Base-by-base conservation (phyloP, 495 filamentous ascomycete genomes). In the Chaetomidium leptoderma region DNA sequence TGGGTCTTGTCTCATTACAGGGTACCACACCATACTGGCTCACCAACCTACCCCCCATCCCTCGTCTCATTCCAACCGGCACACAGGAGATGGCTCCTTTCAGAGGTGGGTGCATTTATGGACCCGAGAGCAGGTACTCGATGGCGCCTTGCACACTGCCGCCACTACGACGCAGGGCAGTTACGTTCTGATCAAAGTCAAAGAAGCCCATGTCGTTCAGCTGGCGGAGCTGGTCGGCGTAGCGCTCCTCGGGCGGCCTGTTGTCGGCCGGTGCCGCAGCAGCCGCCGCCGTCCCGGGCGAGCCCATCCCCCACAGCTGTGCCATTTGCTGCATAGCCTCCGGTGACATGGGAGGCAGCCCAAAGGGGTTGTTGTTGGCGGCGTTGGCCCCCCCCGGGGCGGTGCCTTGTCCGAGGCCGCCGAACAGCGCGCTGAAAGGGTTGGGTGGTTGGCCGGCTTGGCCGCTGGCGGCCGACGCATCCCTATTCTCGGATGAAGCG, bases 171-270 rank as follows among this genome's bases (percentile, higher is more conserved):
- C 93, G 83, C 70, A 99, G 74, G 17, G 95, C 95, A 62, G 86
- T 83, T 36, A 99, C 83, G 61, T 99, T 99, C 66, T 87, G 71
- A 54, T 97, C 92, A 66, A 97, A 97, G 62, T 99, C 93, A 68
- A 84, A 95, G 71, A 99, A 97, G 5, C 95, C 95, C 95, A 99
- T 99, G 53, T 97, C 93, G 69, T 99, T 97, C 60, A 99, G 74
- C 69, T 97, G 92, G 45, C 90, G 79, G 46, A 99, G 75, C 68
- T 99, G 95, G 14, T 88, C 84, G 7, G 87, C 91, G 60, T 95
- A 99, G 60, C 89, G 78, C 67, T 97, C 95, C 78, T 97, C 95
- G 0, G 92, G 93, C 17, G 93, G 91, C 58, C 92, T 80, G 66
- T 79, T 92, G 70, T 97, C 95, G 6, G 76, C 66, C 7, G 89